Evolutionary conservation across 805 yeast genomes (phyloP), one percentile per base, ranked within the genome.

Genomic region (Lipomyces chichibuensis): DNA sequence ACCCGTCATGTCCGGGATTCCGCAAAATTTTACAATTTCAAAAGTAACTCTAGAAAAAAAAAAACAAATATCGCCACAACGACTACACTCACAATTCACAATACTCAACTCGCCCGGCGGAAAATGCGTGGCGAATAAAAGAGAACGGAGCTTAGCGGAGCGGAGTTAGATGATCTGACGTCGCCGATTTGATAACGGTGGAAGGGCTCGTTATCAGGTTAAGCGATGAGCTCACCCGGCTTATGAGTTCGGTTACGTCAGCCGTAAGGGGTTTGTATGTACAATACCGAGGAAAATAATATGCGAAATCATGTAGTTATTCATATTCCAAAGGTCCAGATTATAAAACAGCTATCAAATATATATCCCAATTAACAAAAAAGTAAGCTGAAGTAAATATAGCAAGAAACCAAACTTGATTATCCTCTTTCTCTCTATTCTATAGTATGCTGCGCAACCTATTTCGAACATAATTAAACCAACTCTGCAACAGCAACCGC

Each of bases 401-500:
- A 5, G n/a, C n/a, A 49, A 20, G 14, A 49, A n/a, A 49, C 11
- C 14, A 49, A 49, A 49, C 53, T 49, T n/a, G 23, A 17, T 49
- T 20, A 49, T 49, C 27, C 53, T 23, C 53, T n/a, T 23, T 5
- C 7, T 9, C 51, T 14, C 39, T 37, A 37, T 14, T 37, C 39
- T 37, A 37, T 4, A 37, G 14, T 8, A 20, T 49, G 27, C 53
- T 27, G 7, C 53, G 23, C 11, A 23, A 49, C n/a, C 11, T 14
- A 9, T 11, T 11, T 35, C 49, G 2, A 14, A 39, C 49, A 5
- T n/a, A 43, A 13, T 52, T 27, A 20, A 9, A 29, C 46, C 46
- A 57, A 8, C 54, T 65, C 65, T 14, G 80, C 78, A 63, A 94
- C 86, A 46, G 99, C 99, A 75, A 95, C 98, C 11, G 99, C 98